Conservation (phyloP, 768 basidiomycete genomes). For the Mycena capillaripes region DNA sequence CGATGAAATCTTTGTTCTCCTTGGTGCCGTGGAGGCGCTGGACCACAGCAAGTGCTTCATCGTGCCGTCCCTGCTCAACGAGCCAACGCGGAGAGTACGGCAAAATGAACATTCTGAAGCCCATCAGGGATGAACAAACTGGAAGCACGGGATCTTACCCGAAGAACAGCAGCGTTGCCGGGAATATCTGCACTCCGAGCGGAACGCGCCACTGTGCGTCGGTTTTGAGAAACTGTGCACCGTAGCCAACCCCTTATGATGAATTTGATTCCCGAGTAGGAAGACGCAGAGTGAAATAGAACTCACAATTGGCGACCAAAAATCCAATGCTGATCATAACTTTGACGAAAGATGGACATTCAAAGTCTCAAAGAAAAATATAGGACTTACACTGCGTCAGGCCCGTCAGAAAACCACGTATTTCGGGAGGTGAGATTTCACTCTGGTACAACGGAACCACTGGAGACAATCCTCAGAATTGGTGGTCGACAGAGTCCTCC, state of each 20-base stretch:
- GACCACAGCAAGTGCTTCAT: constrained; percentile 64
- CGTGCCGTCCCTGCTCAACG: constrained; percentile 57
- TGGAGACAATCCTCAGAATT: constrained; percentile 48
- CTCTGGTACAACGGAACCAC: constrained; percentile 68
- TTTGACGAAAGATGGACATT: neutral
- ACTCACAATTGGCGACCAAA: constrained; percentile 32
- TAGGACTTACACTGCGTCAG: constrained; percentile 66
- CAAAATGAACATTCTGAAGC: constrained; percentile 57
- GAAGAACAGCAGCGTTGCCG: constrained; percentile 64
- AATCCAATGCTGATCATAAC: constrained; percentile 37
- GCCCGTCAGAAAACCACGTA: constrained; percentile 67
- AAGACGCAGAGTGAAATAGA: neutral
- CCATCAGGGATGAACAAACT: neutral
- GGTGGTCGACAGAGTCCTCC: neutral
- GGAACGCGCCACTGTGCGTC: constrained; percentile 69
- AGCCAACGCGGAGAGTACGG: constrained; percentile 69
- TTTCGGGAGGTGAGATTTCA: constrained; percentile 61
- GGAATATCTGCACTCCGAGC: constrained; percentile 68
- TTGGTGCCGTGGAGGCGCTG: constrained; percentile 68
- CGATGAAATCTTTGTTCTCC: constrained; percentile 57
- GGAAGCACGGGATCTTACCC: constrained; percentile 41
- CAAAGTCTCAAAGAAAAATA: constrained; percentile 53
- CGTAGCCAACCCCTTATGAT: constrained; percentile 67
- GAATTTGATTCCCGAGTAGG: constrained; percentile 60
- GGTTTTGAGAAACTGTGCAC: constrained; percentile 62